Evolutionary conservation across 169 alveolate genomes (phyloP).

Genomic region (Plasmodium coatneyi): DNA sequence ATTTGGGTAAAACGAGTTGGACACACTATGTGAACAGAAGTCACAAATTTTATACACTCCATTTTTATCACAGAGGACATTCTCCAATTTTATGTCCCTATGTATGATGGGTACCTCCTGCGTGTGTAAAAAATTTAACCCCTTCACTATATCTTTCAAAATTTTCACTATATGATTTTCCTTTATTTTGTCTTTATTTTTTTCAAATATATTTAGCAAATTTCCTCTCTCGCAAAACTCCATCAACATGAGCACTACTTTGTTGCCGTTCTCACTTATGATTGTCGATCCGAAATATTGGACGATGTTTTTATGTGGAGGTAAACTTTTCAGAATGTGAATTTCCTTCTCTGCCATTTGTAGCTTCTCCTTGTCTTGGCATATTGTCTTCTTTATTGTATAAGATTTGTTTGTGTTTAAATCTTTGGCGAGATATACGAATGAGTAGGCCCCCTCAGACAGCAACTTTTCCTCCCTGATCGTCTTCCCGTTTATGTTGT

Average conservation of each 20-base stretch:
- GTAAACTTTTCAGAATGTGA: constrained; percentile 54
- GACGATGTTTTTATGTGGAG: constrained; percentile 73
- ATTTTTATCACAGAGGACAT: constrained; percentile 71
- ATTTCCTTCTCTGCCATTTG: constrained; percentile 80
- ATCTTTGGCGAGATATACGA: constrained; percentile 82
- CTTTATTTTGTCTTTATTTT: constrained; percentile 84
- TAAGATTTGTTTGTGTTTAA: constrained; percentile 72
- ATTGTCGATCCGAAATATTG: constrained; percentile 70
- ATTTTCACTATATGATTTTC: constrained; percentile 79
- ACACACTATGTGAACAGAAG: constrained; percentile 88
- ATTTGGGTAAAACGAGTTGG: constrained; percentile 72
- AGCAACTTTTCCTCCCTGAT: constrained; percentile 67
- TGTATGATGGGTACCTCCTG: constrained; percentile 89
- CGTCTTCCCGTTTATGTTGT: constrained; percentile 63
- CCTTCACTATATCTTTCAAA: constrained; percentile 76
- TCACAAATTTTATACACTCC: constrained; percentile 91
- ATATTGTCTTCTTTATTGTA: constrained; percentile 80
- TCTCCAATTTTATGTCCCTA: constrained; percentile 89
- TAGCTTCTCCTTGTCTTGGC: constrained; percentile 75
- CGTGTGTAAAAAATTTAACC: constrained; percentile 85
- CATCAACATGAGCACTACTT: constrained; percentile 60
- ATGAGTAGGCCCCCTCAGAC: constrained; percentile 87
- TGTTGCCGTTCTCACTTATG: constrained; percentile 20
- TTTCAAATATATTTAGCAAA: constrained; percentile 84
- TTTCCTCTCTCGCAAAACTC: constrained; percentile 77